These are phyloP conservation scores for Panicum virgatum DNA, from an alignment of 202 grass and related monocot genomes.

Conservation along the genomic window DNA sequence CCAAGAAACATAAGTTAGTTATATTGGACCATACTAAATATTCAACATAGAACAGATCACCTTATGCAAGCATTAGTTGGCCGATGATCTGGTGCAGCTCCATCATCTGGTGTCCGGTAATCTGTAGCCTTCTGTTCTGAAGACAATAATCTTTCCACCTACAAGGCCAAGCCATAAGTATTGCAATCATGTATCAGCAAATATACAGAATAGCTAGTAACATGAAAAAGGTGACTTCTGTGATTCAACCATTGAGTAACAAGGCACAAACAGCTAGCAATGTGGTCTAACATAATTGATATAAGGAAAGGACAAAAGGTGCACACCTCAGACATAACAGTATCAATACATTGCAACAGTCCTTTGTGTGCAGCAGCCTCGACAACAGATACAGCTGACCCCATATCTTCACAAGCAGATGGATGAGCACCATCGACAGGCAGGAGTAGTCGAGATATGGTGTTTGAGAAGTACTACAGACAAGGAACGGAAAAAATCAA, in stretches of 20 bases:
- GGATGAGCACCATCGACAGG: constrained; percentile 90
- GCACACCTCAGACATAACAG: constrained; percentile 92
- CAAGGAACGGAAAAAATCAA: constrained; percentile 24
- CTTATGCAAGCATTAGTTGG: constrained; percentile 97
- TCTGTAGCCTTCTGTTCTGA: constrained; percentile 93
- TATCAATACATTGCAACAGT: constrained; percentile 91
- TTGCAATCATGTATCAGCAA: constrained; percentile 22
- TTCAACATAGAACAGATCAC: constrained; percentile 49
- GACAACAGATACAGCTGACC: constrained; percentile 80
- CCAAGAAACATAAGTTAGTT: constrained; percentile 39
- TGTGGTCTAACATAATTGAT: constrained; percentile 1
- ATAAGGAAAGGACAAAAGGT: constrained; percentile 18
- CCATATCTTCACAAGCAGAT: constrained; percentile 95
- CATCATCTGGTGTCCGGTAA: constrained; percentile 92
- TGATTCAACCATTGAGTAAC: constrained; percentile 9
- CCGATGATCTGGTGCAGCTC: constrained; percentile 87
- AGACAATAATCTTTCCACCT: constrained; percentile 97
- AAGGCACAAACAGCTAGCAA: constrained; percentile 6
- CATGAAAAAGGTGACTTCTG: constrained; percentile 13
- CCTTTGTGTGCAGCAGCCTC: constrained; percentile 97
- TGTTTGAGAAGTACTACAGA: constrained; percentile 88
- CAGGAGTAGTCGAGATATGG: constrained; percentile 85
- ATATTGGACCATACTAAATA: constrained; percentile 24
- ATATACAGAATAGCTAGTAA: constrained; percentile 2
- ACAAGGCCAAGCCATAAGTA: constrained; percentile 15